Base-by-base conservation (phyloP, 148 eudicot genomes). In the Arbutus unedo region DNA sequence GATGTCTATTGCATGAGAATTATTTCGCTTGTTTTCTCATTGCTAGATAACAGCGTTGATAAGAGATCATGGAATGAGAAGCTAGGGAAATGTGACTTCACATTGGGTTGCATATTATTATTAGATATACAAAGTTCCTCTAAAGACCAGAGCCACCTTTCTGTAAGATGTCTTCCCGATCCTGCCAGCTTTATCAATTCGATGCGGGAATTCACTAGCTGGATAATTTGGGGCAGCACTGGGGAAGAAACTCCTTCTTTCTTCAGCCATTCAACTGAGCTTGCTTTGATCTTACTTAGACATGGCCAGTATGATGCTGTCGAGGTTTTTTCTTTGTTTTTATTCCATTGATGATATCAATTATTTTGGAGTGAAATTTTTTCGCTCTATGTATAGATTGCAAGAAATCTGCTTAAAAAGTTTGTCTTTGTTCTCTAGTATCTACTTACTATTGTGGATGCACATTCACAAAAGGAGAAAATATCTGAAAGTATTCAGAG, bases 271-370 rank as follows among this genome's bases (percentile, higher is more conserved):
- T 91, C 94, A 81, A 89, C 92, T 78, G 90, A 90, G 81, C 91
- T 93, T 86, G 97, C 97, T 51, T 70, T 89, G 57, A 82, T 92
- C 87, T 88, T 96, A 77, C 91, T 94, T 76, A 90, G 83, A 87
- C 93, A 96, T 74, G 91, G 95, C 78, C 99, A 96, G 84, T 93
- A 85, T 80, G 88, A 91, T 79, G 97, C 99, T 41, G 93, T 88
- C 79, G 94, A 96, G 99, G 99, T 96, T 84, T 62, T 83, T 83
- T 72, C 94, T 85, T 73, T 82, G 84, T 72, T 82, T 82, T 73
- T 64, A 43, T 55, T 81, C 21, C 19, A 47, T 50, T 76, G 23
- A 57, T 45, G 47, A 79, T 59, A 60, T 16, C 5, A 48, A 18
- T 4, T 47, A 8, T 55, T 50, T 71, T 56, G 48, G 10, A 77